Evolutionary conservation across 805 yeast species (phyloP).

Genomic region (Candida incommunis): DNA sequence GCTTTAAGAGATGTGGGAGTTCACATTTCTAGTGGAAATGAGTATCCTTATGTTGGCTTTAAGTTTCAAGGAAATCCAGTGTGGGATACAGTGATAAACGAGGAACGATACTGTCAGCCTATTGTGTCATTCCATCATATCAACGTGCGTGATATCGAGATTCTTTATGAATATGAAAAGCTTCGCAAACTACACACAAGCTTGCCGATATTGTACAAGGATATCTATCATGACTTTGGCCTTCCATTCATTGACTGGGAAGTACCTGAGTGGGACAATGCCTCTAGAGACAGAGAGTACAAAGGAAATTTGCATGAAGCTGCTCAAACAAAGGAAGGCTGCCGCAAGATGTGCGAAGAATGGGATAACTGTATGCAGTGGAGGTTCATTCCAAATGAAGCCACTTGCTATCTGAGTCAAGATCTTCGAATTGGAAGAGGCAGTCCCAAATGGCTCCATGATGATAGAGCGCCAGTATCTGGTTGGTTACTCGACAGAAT

Average conservation of each 20-base stretch:
- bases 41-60: slow-evolving; percentile 8
- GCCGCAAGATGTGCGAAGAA: slow-evolving; percentile 8
- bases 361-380: slow-evolving; percentile 10
- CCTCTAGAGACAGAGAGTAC: not conserved
- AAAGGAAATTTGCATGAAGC: not conserved
- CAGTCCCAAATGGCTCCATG: slow-evolving; percentile 4
- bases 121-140: slow-evolving; percentile 21
- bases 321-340: slow-evolving; percentile 6
- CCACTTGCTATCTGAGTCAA: slow-evolving; percentile 5
- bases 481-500: slow-evolving; percentile 22
- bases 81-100: slow-evolving; percentile 5
- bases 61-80: slow-evolving; percentile 22
- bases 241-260: slow-evolving; percentile 16
- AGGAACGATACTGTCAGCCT: slow-evolving; percentile 18
- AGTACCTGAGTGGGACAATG: slow-evolving; percentile 15
- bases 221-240: slow-evolving; percentile 21
- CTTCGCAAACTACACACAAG: slow-evolving; percentile 7
- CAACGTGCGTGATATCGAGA: slow-evolving; percentile 15
- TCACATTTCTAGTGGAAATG: slow-evolving; percentile 6
- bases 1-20: slow-evolving; percentile 11
- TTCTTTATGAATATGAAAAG: slow-evolving; percentile 19
- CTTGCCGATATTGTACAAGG: slow-evolving; percentile 12
- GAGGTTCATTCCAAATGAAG: slow-evolving; percentile 6
- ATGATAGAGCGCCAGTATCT: slow-evolving; percentile 8
- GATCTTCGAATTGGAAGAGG: slow-evolving; percentile 10